A percentile compares a stretch with the other conserved stretches of the same genome.
phyloP scores from a whole-genome alignment of 192 early-diverging fungal genomes.

The Backusella morwellensis region DNA sequence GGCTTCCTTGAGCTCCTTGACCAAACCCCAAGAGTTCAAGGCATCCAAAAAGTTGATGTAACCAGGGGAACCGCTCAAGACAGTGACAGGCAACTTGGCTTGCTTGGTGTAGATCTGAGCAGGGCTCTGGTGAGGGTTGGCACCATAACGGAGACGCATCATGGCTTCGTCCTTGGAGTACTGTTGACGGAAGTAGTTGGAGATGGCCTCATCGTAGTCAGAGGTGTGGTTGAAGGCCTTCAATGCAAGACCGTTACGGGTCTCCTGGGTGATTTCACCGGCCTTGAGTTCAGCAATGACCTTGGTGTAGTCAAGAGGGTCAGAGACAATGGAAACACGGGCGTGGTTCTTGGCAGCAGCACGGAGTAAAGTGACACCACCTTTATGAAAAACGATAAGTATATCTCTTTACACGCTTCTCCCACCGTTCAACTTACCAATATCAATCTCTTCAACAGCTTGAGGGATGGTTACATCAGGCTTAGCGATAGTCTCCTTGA shows the following conservation, averaged over 20 bases:
- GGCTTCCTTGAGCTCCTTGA: conserved; percentile 91
- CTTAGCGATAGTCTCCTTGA: conserved; percentile 91
- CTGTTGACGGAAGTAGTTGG: conserved; percentile 93
- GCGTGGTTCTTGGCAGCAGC: conserved; percentile 99
- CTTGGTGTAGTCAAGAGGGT: conserved; percentile 87
- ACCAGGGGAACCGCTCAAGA: conserved; percentile 91
- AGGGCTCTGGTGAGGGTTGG: conserved; percentile 98
- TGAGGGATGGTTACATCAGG: conserved; percentile 86
- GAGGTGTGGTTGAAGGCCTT: conserved; percentile 97
- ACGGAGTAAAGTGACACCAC: conserved; percentile 95
- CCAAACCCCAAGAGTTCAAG: conserved; percentile 94
- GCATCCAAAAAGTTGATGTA: conserved; percentile 99
- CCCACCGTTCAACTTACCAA: conserved; percentile 54
- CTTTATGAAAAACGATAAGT: conserved; percentile 34
- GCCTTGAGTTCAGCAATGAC: conserved; percentile 73
- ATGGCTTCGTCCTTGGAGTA: conserved; percentile 76
- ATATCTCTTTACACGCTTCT: background rate
- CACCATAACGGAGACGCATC: conserved; percentile 91
- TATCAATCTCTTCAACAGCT: conserved; percentile 98
- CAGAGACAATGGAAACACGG: conserved; percentile 88
- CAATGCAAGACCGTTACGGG: conserved; percentile 79
- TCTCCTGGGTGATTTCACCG: conserved; percentile 65
- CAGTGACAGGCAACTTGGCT: conserved; percentile 81
- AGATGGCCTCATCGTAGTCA: conserved; percentile 94
- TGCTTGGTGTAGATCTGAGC: conserved; percentile 88